Percentiles rank a stretch among this genome's conserved stretches.
Evolutionary conservation across 108 stramenopile genomes (phyloP).

Genomic region (Cyclotella atomus): DNA sequence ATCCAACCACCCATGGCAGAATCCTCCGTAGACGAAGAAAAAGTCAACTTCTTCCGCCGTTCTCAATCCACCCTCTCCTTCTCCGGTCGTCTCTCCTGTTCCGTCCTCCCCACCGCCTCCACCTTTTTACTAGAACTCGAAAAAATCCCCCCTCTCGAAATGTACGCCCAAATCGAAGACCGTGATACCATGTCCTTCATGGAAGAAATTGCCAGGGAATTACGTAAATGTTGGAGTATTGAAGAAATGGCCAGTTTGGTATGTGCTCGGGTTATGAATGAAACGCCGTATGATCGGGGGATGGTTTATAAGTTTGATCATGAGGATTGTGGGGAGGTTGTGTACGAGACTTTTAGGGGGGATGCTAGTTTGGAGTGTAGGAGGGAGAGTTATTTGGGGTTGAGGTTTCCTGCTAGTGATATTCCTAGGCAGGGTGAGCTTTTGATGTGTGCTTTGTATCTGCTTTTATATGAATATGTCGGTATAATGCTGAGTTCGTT

Average conservation of each 20-base stretch:
- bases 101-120: neutral
- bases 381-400: slow-evolving; percentile 18
- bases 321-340: slow-evolving; percentile 25
- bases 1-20: neutral
- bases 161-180: neutral
- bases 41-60: slow-evolving; percentile 8
- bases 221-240: slow-evolving; percentile 28
- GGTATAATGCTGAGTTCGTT: neutral
- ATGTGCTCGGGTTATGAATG: slow-evolving; percentile 24
- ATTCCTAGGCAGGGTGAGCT: slow-evolving; percentile 22
- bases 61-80: slow-evolving; percentile 6
- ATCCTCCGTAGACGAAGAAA: neutral
- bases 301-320: slow-evolving; percentile 35
- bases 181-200: slow-evolving; percentile 33
- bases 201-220: slow-evolving; percentile 19
- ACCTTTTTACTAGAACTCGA: slow-evolving; percentile 15
- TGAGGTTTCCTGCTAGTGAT: slow-evolving; percentile 35
- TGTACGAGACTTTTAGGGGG: slow-evolving; percentile 15
- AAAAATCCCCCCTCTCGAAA: neutral
- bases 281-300: slow-evolving; percentile 38
- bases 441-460: neutral
- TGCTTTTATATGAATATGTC: neutral
- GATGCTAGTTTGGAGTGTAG: slow-evolving; percentile 22
- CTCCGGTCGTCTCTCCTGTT: slow-evolving; percentile 5
- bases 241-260: slow-evolving; percentile 36